Evolutionary conservation across 164 flowering plant genomes (phyloP), one percentile per base, ranked within the genome.

Genomic region (Houttuynia cordata): DNA sequence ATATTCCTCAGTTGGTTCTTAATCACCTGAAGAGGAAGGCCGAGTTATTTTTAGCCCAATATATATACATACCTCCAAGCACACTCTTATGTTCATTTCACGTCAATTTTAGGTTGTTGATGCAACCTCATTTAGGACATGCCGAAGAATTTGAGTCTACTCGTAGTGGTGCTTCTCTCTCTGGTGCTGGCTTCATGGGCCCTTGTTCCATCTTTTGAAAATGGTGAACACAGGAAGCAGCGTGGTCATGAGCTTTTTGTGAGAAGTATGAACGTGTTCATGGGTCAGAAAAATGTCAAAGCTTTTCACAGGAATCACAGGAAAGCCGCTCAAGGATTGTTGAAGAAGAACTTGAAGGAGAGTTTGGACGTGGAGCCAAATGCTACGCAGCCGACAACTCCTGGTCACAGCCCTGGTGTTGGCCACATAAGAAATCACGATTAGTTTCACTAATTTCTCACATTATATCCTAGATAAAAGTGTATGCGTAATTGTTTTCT

Each of bases 401-500:
- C 57, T 24, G 57, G 57, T 10, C 37, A 54, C 34, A 54, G 57
- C 57, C 57, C 57, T 24, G 57, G 57, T 54, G 34, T 54, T 24
- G 57, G 57, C 34, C 57, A 54, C 30, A 17, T 24, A 24, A 54
- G 5, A 54, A 9, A 17, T 54, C 57, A 17, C 1, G 30, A 24
- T 23, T 54, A 30, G 21, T 10, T 23, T 2, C 23, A 19, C 23
- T 52, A 22, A n/a, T 23, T 20, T 10, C 22, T 6, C n/a, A n/a
- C n/a, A n/a, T n/a, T n/a, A n/a, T n/a, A n/a, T n/a, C n/a, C n/a
- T n/a, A n/a, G n/a, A n/a, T n/a, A n/a, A n/a, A n/a, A n/a, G n/a
- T n/a, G 2, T 30, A 30, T 30, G 37, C 37, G 6, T 30, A 6
- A 30, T 30, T 30, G 37, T 30, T 30, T 30, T 30, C 37, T 2